Base-by-base conservation (phyloP, 2,329 filamentous ascomycete species). In the Blastomyces gilchristii region DNA sequence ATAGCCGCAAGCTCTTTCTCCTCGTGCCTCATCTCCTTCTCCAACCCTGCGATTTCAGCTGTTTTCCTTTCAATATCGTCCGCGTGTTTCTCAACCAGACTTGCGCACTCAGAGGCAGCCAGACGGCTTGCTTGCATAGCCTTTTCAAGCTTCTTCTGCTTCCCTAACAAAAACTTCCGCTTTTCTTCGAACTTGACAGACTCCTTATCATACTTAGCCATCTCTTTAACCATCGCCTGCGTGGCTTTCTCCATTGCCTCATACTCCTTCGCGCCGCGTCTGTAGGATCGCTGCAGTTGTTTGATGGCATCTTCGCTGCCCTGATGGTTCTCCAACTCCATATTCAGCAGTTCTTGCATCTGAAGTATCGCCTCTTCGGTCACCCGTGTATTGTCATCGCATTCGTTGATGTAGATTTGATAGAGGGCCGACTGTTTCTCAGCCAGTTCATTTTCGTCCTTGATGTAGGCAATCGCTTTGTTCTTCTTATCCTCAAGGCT, bases 181-280 rank as follows among this genome's bases (percentile, higher is more conserved):
- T 97, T 97, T 76, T 99, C 95, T 67, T 97, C 93, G 68, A 96
- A 92, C 72, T 99, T 99, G 76, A 99, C 94, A 28, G 87, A 87
- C 72, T 97, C 94, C 73, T 97, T 96, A 72, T 99, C 95, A 66
- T 95, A 91, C 72, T 92, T 93, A 54, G 91, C 87, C 77, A 94
- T 87, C 72, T 97, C 90, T 73, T 96, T 96, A 65, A 88, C 79
- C 62, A 96, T 81, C 34, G 80, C 82, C 68, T 97, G 90, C 0
- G 87, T 87, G 61, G 90, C 83, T 75, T 95, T 93, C 68, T 96
- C 90, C 67, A 95, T 85, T 1, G 81, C 80, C 68, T 95, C 91
- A 67, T 88, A 92, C 66, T 95, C 88, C 70, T 92, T 95, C 68
- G 83, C 83, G n/a, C 89, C 89, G 63, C 85, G 85, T 69, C 90